phyloP scores from a whole-genome alignment of 352 stramenopile genomes.

The Hyaloperonospora brassicae region DNA sequence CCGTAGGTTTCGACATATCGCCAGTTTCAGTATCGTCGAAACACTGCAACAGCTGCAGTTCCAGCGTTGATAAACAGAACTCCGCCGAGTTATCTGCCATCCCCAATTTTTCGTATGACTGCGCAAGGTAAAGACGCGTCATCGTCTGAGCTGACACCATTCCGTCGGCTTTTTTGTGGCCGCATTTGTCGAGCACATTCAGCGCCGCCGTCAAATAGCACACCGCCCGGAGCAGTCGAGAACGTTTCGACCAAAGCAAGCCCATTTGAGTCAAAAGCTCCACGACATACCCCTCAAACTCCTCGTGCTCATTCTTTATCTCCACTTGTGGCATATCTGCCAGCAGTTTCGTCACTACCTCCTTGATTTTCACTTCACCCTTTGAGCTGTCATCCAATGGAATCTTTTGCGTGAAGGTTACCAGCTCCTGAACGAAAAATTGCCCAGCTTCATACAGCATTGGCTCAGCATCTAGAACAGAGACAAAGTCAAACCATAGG shows the following conservation, averaged over 20 bases:
- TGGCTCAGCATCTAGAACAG: too few relatives aligned
- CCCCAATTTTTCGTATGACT: conserved; percentile 51
- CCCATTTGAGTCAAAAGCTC: conserved; percentile 56
- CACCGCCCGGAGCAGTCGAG: conserved; percentile 34
- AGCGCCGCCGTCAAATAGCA: conserved; percentile 48
- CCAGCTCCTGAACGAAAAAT: too few relatives aligned
- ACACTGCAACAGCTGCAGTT: conserved; percentile 38
- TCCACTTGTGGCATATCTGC: conserved; percentile 16
- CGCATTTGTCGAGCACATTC: conserved; percentile 13
- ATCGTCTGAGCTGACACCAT: conserved; percentile 30
- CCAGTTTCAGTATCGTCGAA: conserved; percentile 3
- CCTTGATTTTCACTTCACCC: too few relatives aligned
- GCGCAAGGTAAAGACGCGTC: conserved; percentile 63
- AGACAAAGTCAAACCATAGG: too few relatives aligned
- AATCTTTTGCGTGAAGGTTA: too few relatives aligned
- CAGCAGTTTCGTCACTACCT: conserved; percentile 2
- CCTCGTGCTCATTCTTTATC: conserved; percentile 10
- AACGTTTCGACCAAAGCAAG: conserved; percentile 61
- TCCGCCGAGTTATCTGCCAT: conserved; percentile 41
- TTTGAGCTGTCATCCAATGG: too few relatives aligned
- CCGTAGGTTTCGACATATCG: conserved; percentile 12
- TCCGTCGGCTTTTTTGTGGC: not conserved
- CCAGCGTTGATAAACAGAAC: conserved; percentile 58
- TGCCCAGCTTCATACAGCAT: too few relatives aligned
- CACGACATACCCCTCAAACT: conserved; percentile 19